Evolutionary conservation across 495 filamentous ascomycete species (phyloP).

Genomic region (Tuber magnatum): DNA sequence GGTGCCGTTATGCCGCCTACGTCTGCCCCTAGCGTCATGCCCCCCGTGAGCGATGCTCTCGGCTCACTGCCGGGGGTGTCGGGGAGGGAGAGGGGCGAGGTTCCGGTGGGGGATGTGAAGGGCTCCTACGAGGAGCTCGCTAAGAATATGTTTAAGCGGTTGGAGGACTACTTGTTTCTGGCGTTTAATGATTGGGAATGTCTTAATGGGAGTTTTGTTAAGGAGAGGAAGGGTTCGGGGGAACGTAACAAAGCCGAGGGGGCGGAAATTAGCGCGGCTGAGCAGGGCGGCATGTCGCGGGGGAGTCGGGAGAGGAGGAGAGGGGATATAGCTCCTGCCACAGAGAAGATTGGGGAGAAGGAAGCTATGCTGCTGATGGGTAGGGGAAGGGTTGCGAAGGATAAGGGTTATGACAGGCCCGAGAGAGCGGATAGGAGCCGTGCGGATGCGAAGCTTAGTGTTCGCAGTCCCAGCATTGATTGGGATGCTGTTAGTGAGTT

Average conservation of each 20-base stretch:
- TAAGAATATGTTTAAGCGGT: conserved; percentile 53
- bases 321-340: conserved; percentile 26
- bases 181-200: conserved; percentile 63
- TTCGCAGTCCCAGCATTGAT: conserved; percentile 62
- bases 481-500: conserved; percentile 67
- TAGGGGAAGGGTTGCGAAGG: conserved; percentile 20
- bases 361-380: conserved; percentile 32
- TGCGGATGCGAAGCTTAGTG: conserved; percentile 20
- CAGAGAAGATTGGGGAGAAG: conserved; percentile 36
- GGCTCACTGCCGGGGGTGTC: background rate
- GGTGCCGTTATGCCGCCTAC: background rate
- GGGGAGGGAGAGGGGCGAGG: background rate
- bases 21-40: background rate
- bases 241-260: background rate
- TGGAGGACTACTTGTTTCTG: conserved; percentile 68
- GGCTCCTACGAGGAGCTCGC: conserved; percentile 15
- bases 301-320: conserved; percentile 15
- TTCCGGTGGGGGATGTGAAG: background rate
- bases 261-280: background rate
- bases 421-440: conserved; percentile 10
- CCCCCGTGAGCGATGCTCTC: background rate
- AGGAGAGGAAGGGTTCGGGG: conserved; percentile 13
- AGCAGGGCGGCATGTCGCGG: background rate
- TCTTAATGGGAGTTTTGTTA: conserved; percentile 53
- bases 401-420: conserved; percentile 13